Conservation (phyloP, 176 grass and related monocot genomes). For the Phoenix roebelenii region DNA sequence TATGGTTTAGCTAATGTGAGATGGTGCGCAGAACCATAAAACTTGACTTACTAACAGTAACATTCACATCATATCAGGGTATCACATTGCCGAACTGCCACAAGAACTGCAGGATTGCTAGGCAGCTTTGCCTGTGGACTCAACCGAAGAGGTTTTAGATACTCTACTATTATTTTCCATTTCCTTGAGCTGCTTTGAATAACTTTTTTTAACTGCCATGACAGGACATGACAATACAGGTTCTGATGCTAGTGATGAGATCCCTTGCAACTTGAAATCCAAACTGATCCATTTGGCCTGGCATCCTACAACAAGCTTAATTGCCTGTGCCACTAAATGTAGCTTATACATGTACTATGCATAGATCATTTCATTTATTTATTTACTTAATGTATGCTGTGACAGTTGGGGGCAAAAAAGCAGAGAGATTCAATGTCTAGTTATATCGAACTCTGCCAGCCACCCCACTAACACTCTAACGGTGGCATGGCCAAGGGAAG, state of each 20-base stretch:
- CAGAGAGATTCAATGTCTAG: too few species aligned
- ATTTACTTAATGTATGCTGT: too few species aligned
- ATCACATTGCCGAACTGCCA: neutral
- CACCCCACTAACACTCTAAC: too few species aligned
- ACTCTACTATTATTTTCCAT: too few species aligned
- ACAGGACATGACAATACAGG: constrained; percentile 18
- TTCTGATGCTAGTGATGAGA: neutral
- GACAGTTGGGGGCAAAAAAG: too few species aligned
- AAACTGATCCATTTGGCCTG: constrained; percentile 20
- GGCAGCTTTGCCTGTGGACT: constrained; percentile 13
- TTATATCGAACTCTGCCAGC: too few species aligned
- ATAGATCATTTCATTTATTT: neutral
- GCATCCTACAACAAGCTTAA: constrained; percentile 20
- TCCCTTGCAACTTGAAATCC: constrained; percentile 10
- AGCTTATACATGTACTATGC: constrained; percentile 18
- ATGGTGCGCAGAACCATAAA: too few species aligned
- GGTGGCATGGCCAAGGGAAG: too few species aligned
- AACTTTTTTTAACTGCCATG: neutral
- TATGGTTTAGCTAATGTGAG: too few species aligned
- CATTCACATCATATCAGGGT: neutral
- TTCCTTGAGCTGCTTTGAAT: neutral
- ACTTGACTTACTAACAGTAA: too few species aligned
- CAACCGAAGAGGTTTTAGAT: constrained; percentile 6
- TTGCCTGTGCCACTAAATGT: constrained; percentile 17
- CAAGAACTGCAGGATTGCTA: constrained; percentile 9